Evolutionary conservation across 805 yeast species (phyloP), one percentile per base, ranked within the genome.

Genomic region (Ogataea methylovora): DNA sequence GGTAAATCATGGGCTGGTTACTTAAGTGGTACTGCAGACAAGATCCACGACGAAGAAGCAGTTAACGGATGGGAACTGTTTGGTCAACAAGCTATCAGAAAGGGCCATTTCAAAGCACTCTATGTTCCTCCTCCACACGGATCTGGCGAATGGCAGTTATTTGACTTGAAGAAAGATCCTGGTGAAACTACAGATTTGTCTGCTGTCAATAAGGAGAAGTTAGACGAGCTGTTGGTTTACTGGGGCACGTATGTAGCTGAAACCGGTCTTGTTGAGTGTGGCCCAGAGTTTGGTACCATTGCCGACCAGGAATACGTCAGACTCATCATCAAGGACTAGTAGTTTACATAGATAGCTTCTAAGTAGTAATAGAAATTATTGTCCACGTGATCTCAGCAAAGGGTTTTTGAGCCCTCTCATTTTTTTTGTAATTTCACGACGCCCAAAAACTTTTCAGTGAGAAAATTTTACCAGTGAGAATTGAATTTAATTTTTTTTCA

Each of bases 11-110:
- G 75, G 73, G 51, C 52, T 4, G 40, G 54, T 1, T 67, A 60
- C 41, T 45, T 72, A 23, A 31, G 34, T 2, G 62, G 59, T 2
- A 34, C 50, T 10, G 8, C 49, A 2, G 51, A 47, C 2, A 26
- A 42, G 5, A 58, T 67, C 24, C 71, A 70, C 40, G 56, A 54
- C 23, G 67, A 63, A 12, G 62, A 67, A 10, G 58, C 65, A 2
- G 68, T 66, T 15, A 62, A 67, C 8, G 79, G 79, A 1, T 72
- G 79, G 79, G 79, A 73, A 44, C 51, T 73, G 12, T 71, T 73
- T 44, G 75, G 73, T 1, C 78, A 73, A 41, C 73, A 68, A 34
- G 79, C 79, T 0, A 59, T 73, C 29, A 59, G 79, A 43, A 61
- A 65, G 41, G 78, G 78, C 5, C 32, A 48, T 4, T 70, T 54